These are phyloP conservation scores for Phytophthora cryptogea DNA, from an alignment of 352 stramenopile species.

Conservation along the genomic window DNA sequence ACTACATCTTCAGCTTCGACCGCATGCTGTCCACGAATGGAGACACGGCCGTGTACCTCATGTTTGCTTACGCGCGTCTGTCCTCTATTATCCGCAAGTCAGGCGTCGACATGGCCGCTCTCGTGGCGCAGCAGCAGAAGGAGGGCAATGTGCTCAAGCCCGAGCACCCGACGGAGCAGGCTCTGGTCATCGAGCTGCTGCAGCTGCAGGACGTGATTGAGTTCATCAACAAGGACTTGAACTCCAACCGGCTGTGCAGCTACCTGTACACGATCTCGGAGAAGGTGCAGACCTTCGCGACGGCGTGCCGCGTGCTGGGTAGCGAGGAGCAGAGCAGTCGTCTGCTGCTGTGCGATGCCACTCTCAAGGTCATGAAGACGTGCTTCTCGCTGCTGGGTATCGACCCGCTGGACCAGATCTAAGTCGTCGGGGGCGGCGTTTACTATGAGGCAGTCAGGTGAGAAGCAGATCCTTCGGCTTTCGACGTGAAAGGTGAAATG, in stretches of 20 bases:
- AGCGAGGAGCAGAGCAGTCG: conserved; percentile 95
- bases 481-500: conserved; percentile 26
- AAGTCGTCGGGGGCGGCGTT: conserved; percentile 34
- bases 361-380: conserved; percentile 94
- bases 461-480: conserved; percentile 17
- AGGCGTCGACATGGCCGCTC: conserved; percentile 80
- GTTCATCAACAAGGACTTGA: conserved; percentile 94
- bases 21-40: conserved; percentile 99
- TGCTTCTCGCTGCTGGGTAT: conserved; percentile 95
- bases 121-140: conserved; percentile 53
- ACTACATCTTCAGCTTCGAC: conserved; percentile 99
- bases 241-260: conserved; percentile 97
- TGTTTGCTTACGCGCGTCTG: conserved; percentile 98
- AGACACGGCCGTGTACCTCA: conserved; percentile 99
- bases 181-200: conserved; percentile 94
- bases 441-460: conserved; percentile 12
- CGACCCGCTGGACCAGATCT: conserved; percentile 94
- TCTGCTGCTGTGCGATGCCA: conserved; percentile 96
- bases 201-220: conserved; percentile 96
- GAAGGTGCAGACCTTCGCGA: conserved; percentile 98
- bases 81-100: conserved; percentile 97
- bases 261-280: conserved; percentile 98
- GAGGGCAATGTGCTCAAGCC: conserved; percentile 63
- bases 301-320: conserved; percentile 97
- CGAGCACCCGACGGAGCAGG: conserved; percentile 86